phyloP scores from a whole-genome alignment of 116 monocot genomes.

The Cymodocea nodosa region DNA sequence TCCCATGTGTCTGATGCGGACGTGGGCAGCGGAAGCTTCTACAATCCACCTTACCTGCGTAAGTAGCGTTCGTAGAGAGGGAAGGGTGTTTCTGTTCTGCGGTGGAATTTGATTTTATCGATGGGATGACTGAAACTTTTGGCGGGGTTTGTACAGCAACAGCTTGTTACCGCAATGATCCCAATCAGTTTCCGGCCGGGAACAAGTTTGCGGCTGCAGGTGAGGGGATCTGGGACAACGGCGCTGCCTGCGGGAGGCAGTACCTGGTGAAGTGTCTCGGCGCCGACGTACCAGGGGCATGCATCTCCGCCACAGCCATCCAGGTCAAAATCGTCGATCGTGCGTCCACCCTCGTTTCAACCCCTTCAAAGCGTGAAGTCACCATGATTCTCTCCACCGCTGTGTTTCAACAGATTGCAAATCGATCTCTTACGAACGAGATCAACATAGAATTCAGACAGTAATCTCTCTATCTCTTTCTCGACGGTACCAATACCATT shows the following conservation, averaged over 20 bases:
- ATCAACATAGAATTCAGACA: conserved; percentile 47
- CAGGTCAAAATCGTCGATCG: conserved; percentile 26
- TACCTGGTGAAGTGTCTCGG: conserved; percentile 44
- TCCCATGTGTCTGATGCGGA: conserved; percentile 26
- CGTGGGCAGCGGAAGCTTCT: conserved; percentile 44
- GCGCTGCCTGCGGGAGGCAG: conserved; percentile 41
- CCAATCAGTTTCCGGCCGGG: conserved; percentile 33
- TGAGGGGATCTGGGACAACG: conserved; percentile 51
- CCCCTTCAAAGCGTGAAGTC: conserved; percentile 17
- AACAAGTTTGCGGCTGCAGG: conserved; percentile 47
- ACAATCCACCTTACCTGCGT: conserved; percentile 52
- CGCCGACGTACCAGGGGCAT: conserved; percentile 19
- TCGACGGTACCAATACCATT: no score
- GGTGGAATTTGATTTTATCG: neutral
- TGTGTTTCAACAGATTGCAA: conserved; percentile 20
- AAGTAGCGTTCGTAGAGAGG: conserved; percentile 9
- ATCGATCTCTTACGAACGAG: neutral
- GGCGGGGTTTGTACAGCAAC: conserved; percentile 19
- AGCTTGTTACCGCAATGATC: conserved; percentile 25
- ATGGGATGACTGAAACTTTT: no score
- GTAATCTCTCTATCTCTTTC: conserved; percentile 13
- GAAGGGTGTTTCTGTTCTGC: neutral
- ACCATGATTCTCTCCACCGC: conserved; percentile 25
- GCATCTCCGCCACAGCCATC: conserved; percentile 17
- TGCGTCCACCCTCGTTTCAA: conserved; percentile 13